A percentile compares a stretch with the other conserved stretches of the same genome.
Evolutionary conservation across 768 basidiomycete genomes (phyloP).

Genomic region (Mrakia frigida): DNA sequence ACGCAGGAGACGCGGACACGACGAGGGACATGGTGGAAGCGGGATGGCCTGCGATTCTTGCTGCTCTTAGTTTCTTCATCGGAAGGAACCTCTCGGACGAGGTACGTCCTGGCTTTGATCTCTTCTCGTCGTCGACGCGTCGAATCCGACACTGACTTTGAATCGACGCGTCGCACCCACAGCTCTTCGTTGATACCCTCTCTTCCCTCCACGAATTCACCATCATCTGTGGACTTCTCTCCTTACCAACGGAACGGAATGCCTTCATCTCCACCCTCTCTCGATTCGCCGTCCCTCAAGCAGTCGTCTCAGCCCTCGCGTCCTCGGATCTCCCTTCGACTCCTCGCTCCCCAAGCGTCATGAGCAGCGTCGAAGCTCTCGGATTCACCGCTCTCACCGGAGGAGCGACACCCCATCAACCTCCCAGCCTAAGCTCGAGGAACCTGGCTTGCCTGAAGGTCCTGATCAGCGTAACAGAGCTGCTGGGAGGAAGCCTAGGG

Average conservation of each 20-base stretch:
- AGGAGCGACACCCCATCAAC: slow-evolving; percentile 45
- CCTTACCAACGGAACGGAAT: slow-evolving; percentile 77
- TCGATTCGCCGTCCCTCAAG: slow-evolving; percentile 86
- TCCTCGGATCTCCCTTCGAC: slow-evolving; percentile 39
- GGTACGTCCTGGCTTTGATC: not conserved
- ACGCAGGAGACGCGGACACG: slow-evolving; percentile 42
- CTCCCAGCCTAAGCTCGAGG: slow-evolving; percentile 76
- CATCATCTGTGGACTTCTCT: slow-evolving; percentile 83
- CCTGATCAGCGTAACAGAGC: slow-evolving; percentile 66
- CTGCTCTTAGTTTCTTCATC: slow-evolving; percentile 81
- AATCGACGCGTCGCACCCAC: not conserved
- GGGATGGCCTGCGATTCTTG: slow-evolving; percentile 88
- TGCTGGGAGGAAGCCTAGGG: slow-evolving; percentile 79
- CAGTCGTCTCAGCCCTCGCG: slow-evolving; percentile 80
- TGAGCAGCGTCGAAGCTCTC: slow-evolving; percentile 53
- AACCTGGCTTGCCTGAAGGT: slow-evolving; percentile 88
- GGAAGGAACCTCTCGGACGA: slow-evolving; percentile 86
- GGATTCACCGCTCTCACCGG: slow-evolving; percentile 51
- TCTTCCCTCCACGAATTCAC: slow-evolving; percentile 76
- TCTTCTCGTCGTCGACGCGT: not conserved
- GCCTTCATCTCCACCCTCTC: slow-evolving; percentile 85
- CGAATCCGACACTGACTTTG: not conserved
- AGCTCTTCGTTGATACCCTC: slow-evolving; percentile 77
- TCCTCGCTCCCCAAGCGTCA: slow-evolving; percentile 4
- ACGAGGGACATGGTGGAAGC: slow-evolving; percentile 68